phyloP scores from a whole-genome alignment of 148 eudicot species.

The Beta vulgaris region DNA sequence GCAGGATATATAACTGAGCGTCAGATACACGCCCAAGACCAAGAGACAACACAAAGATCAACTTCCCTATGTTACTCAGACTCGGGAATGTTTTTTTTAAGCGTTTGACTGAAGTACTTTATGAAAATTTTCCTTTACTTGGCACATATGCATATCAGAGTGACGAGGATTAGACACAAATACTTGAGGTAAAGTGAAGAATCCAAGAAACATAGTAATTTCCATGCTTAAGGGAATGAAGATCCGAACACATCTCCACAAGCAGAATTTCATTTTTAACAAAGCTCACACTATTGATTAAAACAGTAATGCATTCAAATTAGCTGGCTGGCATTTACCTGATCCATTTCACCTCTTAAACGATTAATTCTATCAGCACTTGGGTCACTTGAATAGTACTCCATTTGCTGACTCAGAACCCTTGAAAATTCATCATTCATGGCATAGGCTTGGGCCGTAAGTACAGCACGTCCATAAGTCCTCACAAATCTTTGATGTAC shows the following conservation, averaged over 20 bases:
- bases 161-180: too few relatives aligned
- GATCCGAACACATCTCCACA: not conserved
- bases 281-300: not conserved
- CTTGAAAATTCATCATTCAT: slow-evolving; percentile 98
- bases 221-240: not conserved
- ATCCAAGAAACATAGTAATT: too few relatives aligned
- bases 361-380: slow-evolving; percentile 86
- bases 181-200: too few relatives aligned
- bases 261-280: not conserved
- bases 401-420: slow-evolving; percentile 89
- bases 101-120: too few relatives aligned
- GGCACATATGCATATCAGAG: too few relatives aligned
- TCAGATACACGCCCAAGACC: too few relatives aligned
- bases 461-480: slow-evolving; percentile 83
- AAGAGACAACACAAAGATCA: not conserved
- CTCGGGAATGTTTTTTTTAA: too few relatives aligned
- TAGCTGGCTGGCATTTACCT: slow-evolving; percentile 40
- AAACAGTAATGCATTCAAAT: not conserved
- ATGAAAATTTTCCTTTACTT: too few relatives aligned
- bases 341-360: slow-evolving; percentile 93
- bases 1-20: not conserved
- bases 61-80: too few relatives aligned
- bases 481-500: slow-evolving; percentile 90
- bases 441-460: slow-evolving; percentile 80
- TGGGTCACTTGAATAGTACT: slow-evolving; percentile 84